A percentile compares a stretch with the other conserved stretches of the same genome.
These are phyloP conservation scores for Penicillium nordicum DNA, from an alignment of 2,329 filamentous ascomycete genomes.

Conservation along the genomic window DNA sequence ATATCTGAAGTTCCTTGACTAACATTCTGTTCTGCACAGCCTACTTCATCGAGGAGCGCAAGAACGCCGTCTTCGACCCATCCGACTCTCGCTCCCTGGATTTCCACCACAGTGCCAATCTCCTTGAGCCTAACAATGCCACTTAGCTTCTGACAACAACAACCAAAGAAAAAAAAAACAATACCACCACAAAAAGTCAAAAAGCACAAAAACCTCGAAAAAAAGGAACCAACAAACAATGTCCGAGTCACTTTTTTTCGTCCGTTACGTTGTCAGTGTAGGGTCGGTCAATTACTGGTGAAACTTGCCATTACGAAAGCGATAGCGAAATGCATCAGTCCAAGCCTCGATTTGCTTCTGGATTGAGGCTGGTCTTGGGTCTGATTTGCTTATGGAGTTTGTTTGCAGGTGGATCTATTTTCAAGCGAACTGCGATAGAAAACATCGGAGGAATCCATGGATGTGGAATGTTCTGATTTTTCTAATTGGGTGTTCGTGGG, in stretches of 20 bases:
- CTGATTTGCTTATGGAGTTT: conserved; percentile 6
- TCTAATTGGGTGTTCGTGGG: conserved; percentile 4
- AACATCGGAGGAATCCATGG: neutral
- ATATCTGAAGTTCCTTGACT: neutral
- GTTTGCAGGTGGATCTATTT: neutral
- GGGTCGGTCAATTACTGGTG: neutral
- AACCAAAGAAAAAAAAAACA: neutral
- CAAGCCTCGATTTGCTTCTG: neutral
- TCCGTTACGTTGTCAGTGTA: neutral
- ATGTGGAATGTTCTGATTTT: neutral
- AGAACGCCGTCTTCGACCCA: conserved; percentile 38
- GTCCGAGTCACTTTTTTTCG: neutral
- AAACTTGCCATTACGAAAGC: conserved; percentile 1
- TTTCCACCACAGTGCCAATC: conserved; percentile 37
- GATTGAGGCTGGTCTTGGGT: neutral
- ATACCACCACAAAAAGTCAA: neutral
- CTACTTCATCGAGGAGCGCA: conserved; percentile 38
- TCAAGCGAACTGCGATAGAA: conserved; percentile 2
- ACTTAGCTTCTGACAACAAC: neutral
- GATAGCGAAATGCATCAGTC: conserved; percentile 3
- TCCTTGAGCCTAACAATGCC: conserved; percentile 27
- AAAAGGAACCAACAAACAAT: neutral
- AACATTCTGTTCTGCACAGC: conserved; percentile 23
- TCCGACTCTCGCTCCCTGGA: conserved; percentile 43
- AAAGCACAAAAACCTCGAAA: neutral